phyloP scores from a whole-genome alignment of 495 filamentous ascomycete genomes.

The Podospora australis region DNA sequence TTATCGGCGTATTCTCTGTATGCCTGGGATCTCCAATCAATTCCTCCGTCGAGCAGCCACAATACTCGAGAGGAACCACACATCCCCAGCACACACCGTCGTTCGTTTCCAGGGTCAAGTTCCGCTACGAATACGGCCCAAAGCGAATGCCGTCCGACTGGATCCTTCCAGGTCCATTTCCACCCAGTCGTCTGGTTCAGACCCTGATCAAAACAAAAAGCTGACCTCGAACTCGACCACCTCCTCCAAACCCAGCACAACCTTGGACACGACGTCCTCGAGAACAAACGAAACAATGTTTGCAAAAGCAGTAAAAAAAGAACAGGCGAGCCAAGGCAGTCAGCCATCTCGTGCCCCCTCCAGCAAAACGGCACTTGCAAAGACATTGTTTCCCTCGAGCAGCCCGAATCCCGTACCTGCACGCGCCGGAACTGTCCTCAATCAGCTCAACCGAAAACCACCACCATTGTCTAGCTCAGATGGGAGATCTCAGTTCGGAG shows the following conservation, averaged over 20 bases:
- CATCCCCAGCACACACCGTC: neutral
- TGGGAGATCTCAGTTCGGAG: neutral
- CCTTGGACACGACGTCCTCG: no score
- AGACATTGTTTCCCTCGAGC: slow-evolving; percentile 45
- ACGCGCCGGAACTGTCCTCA: slow-evolving; percentile 25
- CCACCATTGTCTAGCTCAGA: neutral
- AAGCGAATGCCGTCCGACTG: no score
- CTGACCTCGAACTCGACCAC: no score
- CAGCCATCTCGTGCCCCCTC: slow-evolving; percentile 2
- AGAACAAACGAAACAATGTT: slow-evolving; percentile 15
- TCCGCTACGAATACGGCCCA: no score
- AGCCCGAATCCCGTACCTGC: slow-evolving; percentile 25
- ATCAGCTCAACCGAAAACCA: neutral
- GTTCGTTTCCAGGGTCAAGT: slow-evolving; percentile 7
- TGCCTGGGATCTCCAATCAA: slow-evolving; percentile 23
- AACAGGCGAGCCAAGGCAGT: slow-evolving; percentile 13
- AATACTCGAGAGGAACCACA: slow-evolving; percentile 12
- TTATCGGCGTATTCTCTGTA: no score
- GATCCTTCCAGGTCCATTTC: no score
- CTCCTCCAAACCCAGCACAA: no score
- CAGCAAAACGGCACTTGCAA: slow-evolving; percentile 28
- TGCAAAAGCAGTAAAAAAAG: slow-evolving; percentile 12
- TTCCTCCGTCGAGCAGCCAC: slow-evolving; percentile 19
- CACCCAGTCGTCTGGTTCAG: no score
- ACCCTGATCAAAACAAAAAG: no score